These are phyloP conservation scores for Kandelia obovata DNA, from an alignment of 345 rosid genomes.

Conservation along the genomic window DNA sequence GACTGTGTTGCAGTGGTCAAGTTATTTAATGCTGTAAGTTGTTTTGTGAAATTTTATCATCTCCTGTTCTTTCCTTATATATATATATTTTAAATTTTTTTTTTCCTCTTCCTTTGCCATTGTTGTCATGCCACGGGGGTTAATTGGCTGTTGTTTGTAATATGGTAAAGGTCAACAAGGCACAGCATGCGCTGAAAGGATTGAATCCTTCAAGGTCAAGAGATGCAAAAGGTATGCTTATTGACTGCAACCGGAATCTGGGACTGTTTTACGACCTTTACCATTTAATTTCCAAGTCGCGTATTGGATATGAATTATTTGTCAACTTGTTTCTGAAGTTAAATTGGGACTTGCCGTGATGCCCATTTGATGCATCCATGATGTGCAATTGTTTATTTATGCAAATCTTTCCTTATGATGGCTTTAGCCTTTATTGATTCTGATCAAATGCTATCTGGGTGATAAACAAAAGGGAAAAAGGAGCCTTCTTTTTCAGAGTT, in stretches of 20 bases:
- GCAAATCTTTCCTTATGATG: no score
- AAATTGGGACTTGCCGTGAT: neutral
- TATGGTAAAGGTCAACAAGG: conserved; percentile 74
- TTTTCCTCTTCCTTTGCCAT: neutral
- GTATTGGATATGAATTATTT: neutral
- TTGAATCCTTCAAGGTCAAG: conserved; percentile 73
- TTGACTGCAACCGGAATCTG: neutral
- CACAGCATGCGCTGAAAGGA: conserved; percentile 82
- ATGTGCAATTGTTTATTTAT: no score
- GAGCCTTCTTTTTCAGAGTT: conserved; percentile 84
- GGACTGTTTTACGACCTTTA: neutral
- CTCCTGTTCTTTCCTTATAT: neutral
- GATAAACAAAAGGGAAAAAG: conserved; percentile 70
- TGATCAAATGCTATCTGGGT: conserved; percentile 14
- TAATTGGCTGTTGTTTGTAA: neutral
- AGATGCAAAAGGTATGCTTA: conserved; percentile 70
- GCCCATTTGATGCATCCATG: neutral
- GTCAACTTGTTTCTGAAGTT: neutral
- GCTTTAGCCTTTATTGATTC: neutral
- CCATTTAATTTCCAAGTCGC: neutral
- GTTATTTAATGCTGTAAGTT: conserved; percentile 87
- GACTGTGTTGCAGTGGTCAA: conserved; percentile 66
- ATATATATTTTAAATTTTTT: no score
- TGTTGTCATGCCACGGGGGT: neutral
- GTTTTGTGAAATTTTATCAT: conserved; percentile 8